Evolutionary conservation across 2,329 filamentous ascomycete genomes (phyloP).

Genomic region (Penicillium corylophilum): DNA sequence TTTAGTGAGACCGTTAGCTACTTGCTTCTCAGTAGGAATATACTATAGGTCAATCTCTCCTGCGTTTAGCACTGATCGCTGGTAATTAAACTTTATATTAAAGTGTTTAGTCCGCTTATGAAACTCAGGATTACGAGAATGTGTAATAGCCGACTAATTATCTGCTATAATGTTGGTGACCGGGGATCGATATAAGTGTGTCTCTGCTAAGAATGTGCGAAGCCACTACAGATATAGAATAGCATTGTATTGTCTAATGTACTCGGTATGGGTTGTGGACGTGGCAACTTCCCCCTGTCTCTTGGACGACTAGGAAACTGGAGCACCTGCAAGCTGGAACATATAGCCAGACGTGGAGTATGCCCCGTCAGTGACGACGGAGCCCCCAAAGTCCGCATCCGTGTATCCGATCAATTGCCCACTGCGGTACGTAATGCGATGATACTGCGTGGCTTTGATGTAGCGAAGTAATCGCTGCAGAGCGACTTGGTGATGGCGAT

Average conservation of each 20-base stretch:
- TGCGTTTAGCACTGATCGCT: constrained; percentile 9
- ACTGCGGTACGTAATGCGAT: no score
- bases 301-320: constrained; percentile 24
- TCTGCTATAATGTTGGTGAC: constrained; percentile 15
- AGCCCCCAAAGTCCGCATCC: constrained; percentile 15
- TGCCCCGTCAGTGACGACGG: constrained; percentile 12
- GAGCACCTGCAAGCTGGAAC: constrained; percentile 22
- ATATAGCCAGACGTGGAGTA: constrained; percentile 23
- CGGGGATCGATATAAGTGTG: constrained; percentile 5
- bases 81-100: constrained; percentile 14
- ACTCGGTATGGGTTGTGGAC: constrained; percentile 24
- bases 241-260: constrained; percentile 14
- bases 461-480: constrained; percentile 6
- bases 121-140: constrained; percentile 12
- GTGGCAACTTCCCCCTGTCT: constrained; percentile 21
- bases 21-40: constrained; percentile 8
- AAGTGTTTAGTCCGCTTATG: constrained; percentile 17
- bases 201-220: constrained; percentile 8
- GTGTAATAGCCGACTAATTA: constrained; percentile 10
- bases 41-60: constrained; percentile 7
- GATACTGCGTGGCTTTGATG: not conserved
- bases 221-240: constrained; percentile 16
- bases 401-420: no score
- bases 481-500: constrained; percentile 7
- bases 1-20: constrained; percentile 11